Evolutionary conservation across 2,329 filamentous ascomycete species (phyloP), one percentile per base, ranked within the genome.

Genomic region (Metarhizium album): DNA sequence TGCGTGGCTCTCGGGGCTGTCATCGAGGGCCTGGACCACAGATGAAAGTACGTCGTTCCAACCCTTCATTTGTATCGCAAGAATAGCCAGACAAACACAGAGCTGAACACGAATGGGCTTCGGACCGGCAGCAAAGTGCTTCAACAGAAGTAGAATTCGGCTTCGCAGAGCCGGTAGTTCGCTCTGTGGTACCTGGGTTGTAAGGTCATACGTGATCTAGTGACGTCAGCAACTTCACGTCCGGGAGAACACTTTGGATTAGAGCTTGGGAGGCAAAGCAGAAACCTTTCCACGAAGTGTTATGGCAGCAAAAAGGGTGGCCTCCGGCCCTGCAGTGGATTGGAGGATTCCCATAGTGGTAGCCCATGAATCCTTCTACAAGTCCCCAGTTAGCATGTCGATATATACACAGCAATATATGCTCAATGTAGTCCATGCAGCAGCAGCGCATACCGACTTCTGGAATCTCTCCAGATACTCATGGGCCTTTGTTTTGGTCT

Each of bases 271-370:
- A 35, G 45, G 31, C n/a, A 37, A 42, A 31, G 5, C 20, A 43
- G 20, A 18, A 58, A 97, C 93, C 84, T 98, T 98, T 76, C 93
- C 93, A 74, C 95, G 95, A 63, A 98, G 74, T 48, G 93, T 98
- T 45, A 91, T 97, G 53, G 93, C 93, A 45, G 93, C 93, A 69
- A 98, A 98, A 54, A 98, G 75, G 67, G 93, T 93, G 24, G 88
- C 87, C 67, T 95, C 90, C 47, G 86, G 78, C 55, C 90, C 84
- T 50, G 86, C 80, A 56, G 85, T 78, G 47, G 88, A 87, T 67
- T 95, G 88, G 55, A 98, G 74, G 55, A 98, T 87, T 49, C 83
- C 80, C 66, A 96, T 84, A 55, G 90, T 90, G 45, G 86, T 84
- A 43, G 84, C 84, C 93, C 93, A 98, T 59, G 93, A 93, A 66